A percentile compares a stretch with the other conserved stretches of the same genome.
Evolutionary conservation across 495 filamentous ascomycete species (phyloP).

Genomic region (Choiromyces venosus): DNA sequence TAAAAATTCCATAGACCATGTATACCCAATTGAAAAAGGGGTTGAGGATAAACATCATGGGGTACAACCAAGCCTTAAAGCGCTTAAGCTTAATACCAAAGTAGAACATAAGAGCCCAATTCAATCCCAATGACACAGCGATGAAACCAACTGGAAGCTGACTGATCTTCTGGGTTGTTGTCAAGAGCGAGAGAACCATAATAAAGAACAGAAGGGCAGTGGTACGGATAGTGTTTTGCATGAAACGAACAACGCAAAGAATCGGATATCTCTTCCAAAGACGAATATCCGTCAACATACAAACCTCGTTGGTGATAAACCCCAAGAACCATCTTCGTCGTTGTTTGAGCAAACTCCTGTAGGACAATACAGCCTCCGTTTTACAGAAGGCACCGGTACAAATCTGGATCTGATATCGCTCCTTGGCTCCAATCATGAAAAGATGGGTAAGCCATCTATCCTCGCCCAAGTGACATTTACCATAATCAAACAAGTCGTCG

Average conservation of each 20-base stretch:
- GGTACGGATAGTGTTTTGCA: constrained; percentile 95
- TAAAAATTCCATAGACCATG: constrained; percentile 85
- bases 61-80: constrained; percentile 91
- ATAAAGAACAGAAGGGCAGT: constrained; percentile 95
- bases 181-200: constrained; percentile 81
- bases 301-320: constrained; percentile 97
- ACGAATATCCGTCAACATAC: constrained; percentile 92
- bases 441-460: constrained; percentile 97
- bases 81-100: constrained; percentile 81
- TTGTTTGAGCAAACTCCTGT: constrained; percentile 83
- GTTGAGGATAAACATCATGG: constrained; percentile 90
- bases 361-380: constrained; percentile 91
- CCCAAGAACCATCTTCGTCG: constrained; percentile 94
- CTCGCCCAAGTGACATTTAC: constrained; percentile 91
- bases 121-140: constrained; percentile 86
- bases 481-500: constrained; percentile 93
- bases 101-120: constrained; percentile 95
- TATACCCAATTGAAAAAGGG: constrained; percentile 99
- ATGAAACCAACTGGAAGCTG: constrained; percentile 92
- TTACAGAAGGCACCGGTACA: constrained; percentile 98
- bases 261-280: constrained; percentile 90
- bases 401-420: constrained; percentile 93
- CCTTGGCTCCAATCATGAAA: constrained; percentile 95
- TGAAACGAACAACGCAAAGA: constrained; percentile 80
- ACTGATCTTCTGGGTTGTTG: constrained; percentile 67